Percentiles rank a stretch among this genome's conserved stretches.
Evolutionary conservation across 1,284 basidiomycete species (phyloP).

Genomic region (Sparassis latifolia): DNA sequence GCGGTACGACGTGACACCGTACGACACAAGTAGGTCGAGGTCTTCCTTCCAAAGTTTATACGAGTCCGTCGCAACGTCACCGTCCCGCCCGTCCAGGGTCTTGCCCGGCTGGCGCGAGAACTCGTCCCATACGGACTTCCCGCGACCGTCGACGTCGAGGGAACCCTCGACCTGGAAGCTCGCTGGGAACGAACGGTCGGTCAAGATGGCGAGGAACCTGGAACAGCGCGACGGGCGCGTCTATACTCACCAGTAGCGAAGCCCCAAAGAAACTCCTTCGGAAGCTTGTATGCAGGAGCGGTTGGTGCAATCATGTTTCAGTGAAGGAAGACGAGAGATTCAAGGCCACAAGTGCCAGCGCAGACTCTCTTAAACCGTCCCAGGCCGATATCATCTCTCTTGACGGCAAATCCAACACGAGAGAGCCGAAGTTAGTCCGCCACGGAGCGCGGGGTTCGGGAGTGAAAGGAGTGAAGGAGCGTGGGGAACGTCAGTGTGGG

Average conservation of each 20-base stretch:
- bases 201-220: neutral
- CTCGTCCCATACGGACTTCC: slow-evolving; percentile 70
- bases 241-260: slow-evolving; percentile 54
- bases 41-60: slow-evolving; percentile 66
- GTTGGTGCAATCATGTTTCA: slow-evolving; percentile 18
- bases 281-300: slow-evolving; percentile 24
- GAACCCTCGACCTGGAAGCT: slow-evolving; percentile 69
- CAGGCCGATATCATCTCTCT: slow-evolving; percentile 26
- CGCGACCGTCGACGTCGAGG: slow-evolving; percentile 46
- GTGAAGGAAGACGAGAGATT: slow-evolving; percentile 14
- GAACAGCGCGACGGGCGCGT: slow-evolving; percentile 2
- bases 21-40: slow-evolving; percentile 49
- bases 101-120: slow-evolving; percentile 63
- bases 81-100: slow-evolving; percentile 58
- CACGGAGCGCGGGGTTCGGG: slow-evolving; percentile 11
- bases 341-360: slow-evolving; percentile 10
- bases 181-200: slow-evolving; percentile 28
- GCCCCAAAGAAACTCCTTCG: slow-evolving; percentile 63
- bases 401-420: slow-evolving; percentile 25
- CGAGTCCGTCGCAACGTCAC: slow-evolving; percentile 67
- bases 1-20: slow-evolving; percentile 30
- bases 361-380: slow-evolving; percentile 18
- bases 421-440: slow-evolving; percentile 26
- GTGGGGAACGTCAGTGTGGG: slow-evolving; percentile 8
- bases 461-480: slow-evolving; percentile 5